Evolutionary conservation across 306 rosid genomes (phyloP), one percentile per base, ranked within the genome.

Genomic region (Abrus pulchellus): DNA sequence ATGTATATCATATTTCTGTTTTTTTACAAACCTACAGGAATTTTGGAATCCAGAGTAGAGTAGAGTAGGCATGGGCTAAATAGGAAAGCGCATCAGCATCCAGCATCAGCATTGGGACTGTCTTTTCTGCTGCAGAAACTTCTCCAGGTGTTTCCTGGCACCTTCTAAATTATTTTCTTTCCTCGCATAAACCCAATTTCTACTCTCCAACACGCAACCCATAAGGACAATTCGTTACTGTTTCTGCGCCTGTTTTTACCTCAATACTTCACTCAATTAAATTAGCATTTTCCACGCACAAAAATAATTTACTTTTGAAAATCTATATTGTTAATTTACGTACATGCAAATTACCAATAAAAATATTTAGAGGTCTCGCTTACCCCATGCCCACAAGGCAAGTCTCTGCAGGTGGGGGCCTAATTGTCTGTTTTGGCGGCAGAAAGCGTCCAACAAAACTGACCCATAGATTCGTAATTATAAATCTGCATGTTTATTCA

Each of bases 201-300:
- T 62, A 20, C 53, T 28, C 38, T 61, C 67, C 53, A 53, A 77
- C 84, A 87, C 87, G 84, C 90, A 87, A 87, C 80, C 84, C 13
- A 55, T 34, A 66, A 44, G 72, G 61, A 68, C 77, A 79, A 49
- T 40, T 63, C 54, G 59, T 73, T 82, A 40, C 77, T 3, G 40
- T 60, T 49, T 77, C 63, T 52, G 63, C 64, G 13, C 29, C 63
- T 3, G 9, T 20, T 30, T 14, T 30, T 33, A 29, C 60, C 12
- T 1, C 11, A 2, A 7, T 5, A 20, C 28, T 0, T 63, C 32
- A 20, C 20, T 20, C 20, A 20, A 20, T 20, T 20, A 20, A 20
- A 20, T 20, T 20, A 20, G 20, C 20, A 20, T 20, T 20, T 20
- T 20, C 20, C 20, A 20, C 0, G 20, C 20, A 20, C 20, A 20